Evolutionary conservation across 1,139 yeast genomes (phyloP), one percentile per base, ranked within the genome.

Genomic region (Blastobotrys malaysiensis): DNA sequence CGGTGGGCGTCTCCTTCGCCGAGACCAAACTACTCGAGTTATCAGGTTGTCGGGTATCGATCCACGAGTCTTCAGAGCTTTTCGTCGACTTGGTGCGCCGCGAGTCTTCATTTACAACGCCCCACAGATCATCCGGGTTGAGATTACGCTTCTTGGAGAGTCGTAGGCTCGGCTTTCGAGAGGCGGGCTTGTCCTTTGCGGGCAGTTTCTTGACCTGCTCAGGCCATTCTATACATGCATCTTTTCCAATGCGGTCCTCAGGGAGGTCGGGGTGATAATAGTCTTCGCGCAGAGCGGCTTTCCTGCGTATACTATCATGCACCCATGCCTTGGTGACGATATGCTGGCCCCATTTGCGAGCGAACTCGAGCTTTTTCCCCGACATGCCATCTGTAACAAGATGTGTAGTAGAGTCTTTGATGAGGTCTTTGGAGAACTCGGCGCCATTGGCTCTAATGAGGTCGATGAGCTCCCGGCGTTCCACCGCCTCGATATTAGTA

Each of bases 321-420:
- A 90, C 69, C 95, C 95, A 90, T 52, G 80, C 70, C 0, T 95
- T 93, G 65, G 86, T 90, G 2, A 88, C 80, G 1, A 83, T 78
- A 0, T 88, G 86, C 2, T 83, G 79, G 5, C 74, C 75, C 91
- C 93, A 85, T 63, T 82, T 83, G 6, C 75, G 55, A 0, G 93
- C 90, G 66, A 80, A 83, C 26, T 72, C 73, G 63, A 77, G 86
- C 57, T 95, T 74, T 56, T 78, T 79, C 0, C 96, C 96, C 3
- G 83, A 77, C 1, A 84, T 74, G 5, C 52, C 55, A 1, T 67
- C 66, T 2, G 70, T 59, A n/a, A 70, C 63, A 1, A 88, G 73
- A 60, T 82, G 77, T 3, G 80, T 69, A 5, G 39, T 31, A 48
- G 77, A 79, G 5, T 75, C 68, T 11, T 73, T 71, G 2, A 85